Conservation (phyloP, 352 stramenopile species). For the Lagenidium giganteum region DNA sequence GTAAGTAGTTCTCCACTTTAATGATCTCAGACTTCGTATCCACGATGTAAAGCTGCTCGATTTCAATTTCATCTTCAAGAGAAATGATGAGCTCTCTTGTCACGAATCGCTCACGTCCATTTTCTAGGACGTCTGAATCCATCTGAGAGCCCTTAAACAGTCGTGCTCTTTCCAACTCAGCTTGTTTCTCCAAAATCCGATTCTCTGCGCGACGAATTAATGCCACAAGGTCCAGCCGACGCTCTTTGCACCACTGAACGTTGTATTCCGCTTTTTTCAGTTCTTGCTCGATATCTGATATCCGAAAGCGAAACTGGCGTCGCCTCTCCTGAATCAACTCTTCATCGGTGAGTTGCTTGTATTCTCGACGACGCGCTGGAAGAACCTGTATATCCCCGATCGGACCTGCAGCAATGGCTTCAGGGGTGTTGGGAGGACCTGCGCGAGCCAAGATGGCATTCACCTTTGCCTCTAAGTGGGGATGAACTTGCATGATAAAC, state of each 20-base stretch:
- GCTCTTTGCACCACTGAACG: constrained; percentile 68
- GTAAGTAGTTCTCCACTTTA: constrained; percentile 66
- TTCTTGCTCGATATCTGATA: constrained; percentile 47
- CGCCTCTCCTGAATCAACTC: constrained; percentile 46
- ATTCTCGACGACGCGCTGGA: constrained; percentile 18
- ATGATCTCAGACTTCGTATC: constrained; percentile 72
- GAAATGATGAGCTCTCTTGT: constrained; percentile 69
- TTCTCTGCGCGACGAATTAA: constrained; percentile 60
- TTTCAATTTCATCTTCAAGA: constrained; percentile 78
- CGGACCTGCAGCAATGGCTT: constrained; percentile 3
- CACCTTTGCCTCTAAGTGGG: constrained; percentile 41
- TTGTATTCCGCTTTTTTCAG: constrained; percentile 71
- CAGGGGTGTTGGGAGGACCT: not conserved
- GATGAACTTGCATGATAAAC: constrained; percentile 56
- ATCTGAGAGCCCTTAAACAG: constrained; percentile 71
- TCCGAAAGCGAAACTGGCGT: constrained; percentile 75
- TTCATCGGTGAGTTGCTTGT: constrained; percentile 44
- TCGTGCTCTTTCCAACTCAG: constrained; percentile 57
- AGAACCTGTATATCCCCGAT: not conserved
- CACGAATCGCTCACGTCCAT: constrained; percentile 67
- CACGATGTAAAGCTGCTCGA: constrained; percentile 82
- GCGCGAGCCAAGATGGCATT: constrained; percentile 32
- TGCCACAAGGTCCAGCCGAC: constrained; percentile 60
- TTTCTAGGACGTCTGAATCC: constrained; percentile 75
- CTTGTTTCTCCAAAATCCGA: constrained; percentile 76